These are phyloP conservation scores for Malus hybrid DNA, from an alignment of 331 rosid species.

Conservation along the genomic window DNA sequence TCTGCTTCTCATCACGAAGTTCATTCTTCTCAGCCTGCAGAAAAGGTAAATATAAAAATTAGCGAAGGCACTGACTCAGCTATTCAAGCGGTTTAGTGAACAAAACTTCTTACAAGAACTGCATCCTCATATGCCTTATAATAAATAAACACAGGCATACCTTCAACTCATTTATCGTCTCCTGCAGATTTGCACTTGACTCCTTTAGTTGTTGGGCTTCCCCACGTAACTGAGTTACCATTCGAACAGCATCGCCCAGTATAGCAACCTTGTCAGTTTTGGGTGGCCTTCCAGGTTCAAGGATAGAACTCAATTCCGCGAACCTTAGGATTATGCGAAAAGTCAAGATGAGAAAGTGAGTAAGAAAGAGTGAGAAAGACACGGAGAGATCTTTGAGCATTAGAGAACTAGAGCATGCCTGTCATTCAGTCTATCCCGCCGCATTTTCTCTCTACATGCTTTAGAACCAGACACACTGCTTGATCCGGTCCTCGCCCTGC, in stretches of 20 bases:
- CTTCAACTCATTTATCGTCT: slow-evolving; percentile 73
- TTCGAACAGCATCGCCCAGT: slow-evolving; percentile 63
- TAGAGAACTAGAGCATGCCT: slow-evolving; percentile 49
- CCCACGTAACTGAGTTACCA: slow-evolving; percentile 49
- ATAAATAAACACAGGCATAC: slow-evolving; percentile 14
- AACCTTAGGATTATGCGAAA: slow-evolving; percentile 45
- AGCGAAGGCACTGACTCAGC: background rate
- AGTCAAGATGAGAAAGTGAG: slow-evolving; percentile 29
- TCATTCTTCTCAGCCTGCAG: slow-evolving; percentile 83
- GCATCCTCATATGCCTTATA: background rate
- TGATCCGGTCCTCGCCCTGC: slow-evolving; percentile 59
- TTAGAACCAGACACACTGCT: slow-evolving; percentile 47
- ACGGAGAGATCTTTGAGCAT: slow-evolving; percentile 21
- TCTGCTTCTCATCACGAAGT: slow-evolving; percentile 88
- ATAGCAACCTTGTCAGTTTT: slow-evolving; percentile 72
- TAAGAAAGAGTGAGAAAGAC: slow-evolving; percentile 21
- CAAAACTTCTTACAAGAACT: background rate
- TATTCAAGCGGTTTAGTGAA: background rate
- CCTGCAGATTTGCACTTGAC: slow-evolving; percentile 44
- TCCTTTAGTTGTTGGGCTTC: slow-evolving; percentile 64
- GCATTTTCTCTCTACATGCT: slow-evolving; percentile 84
- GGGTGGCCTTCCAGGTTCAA: slow-evolving; percentile 73
- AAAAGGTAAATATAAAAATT: background rate
- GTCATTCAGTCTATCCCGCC: slow-evolving; percentile 87
- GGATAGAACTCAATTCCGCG: slow-evolving; percentile 66